Evolutionary conservation across 208 protist genomes (phyloP), one percentile per base, ranked within the genome.

Genomic region (Leishmania major): DNA sequence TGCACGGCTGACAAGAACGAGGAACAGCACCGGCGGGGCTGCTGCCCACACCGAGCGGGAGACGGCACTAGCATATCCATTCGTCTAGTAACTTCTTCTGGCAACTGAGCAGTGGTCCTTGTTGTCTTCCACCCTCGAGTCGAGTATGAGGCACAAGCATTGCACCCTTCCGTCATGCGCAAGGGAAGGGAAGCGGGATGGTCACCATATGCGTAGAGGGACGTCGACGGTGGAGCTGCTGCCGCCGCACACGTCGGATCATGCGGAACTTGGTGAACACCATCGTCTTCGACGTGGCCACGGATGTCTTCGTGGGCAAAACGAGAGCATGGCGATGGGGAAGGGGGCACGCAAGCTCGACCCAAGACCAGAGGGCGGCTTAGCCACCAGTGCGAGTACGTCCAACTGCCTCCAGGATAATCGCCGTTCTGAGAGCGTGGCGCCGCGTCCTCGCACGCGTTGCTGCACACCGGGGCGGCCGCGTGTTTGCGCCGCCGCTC

Each of bases 381-480:
- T 17, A 79, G 66, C 75, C 82, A 85, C 75, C 82, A 85, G 47
- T 75, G 70, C 15, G 75, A 79, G 67, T 70, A 43, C 40, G 43
- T 35, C 75, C 75, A 84, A 70, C 75, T 79, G 67, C 43, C 22
- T n/a, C 57, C 57, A 31, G 28, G 10, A 62, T 62, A n/a, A 31
- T 35, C 60, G 31, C 55, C 10, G 6, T 70, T 37, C 25, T 28
- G 11, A 37, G 28, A 17, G 19, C 37, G 17, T 28, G 47, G 37
- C 19, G 64, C 7, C 17, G 5, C 45, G 11, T 67, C 13, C 31
- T 40, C 62, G 13, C n/a, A 40, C 3, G n/a, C 31, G 0, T 67
- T 67, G 62, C 62, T 31, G 31, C 31, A 22, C 31, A 1, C 13
- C 15, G 62, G n/a, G 62, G 62, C 15, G 62, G 62, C 31, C n/a